Base-by-base conservation (phyloP, 805 yeast species). In the Saturnispora quitensis region DNA sequence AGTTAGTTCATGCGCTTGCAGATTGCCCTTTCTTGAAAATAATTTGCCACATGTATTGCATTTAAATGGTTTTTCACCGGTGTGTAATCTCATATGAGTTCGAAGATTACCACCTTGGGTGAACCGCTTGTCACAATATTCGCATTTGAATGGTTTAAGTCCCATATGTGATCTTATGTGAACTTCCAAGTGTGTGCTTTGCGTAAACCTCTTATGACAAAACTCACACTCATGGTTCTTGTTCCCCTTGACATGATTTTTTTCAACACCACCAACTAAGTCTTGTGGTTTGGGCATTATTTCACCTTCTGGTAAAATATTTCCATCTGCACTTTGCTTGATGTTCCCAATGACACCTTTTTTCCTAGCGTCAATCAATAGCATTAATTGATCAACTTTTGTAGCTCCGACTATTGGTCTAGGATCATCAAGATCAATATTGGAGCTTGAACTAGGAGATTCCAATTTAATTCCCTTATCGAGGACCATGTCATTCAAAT, bases 21-120 rank as follows among this genome's bases (percentile, higher is more conserved):
- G 74, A 68, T 90, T 90, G 17, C 98, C 98, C 67, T 90, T 87
- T 60, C 96, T 77, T 50, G 95, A 87, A 66, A 90, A 90, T 34
- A 80, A 73, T 54, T 88, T 78, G 22, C 79, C 78, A 67, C 98
- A 90, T 9, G 77, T 68, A 18, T 80, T 82, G 70, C 98, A 90
- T 36, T 76, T 73, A 62, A 84, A 90, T 4, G 97, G 98, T 63
- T 86, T 86, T 61, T 90, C 96, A 27, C 97, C 97, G 0, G 97
- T 89, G 61, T 89, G 97, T 34, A 89, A 72, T 56, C 96, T 72
- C 61, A 81, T 72, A 69, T 89, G 97, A 0, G 97, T 89, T 51
- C 95, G 69, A 58, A 89, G 70, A 66, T 89, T 89, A 22, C 96
- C 96, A 45, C 96, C 91, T 65, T 89, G 97, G 0, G 96, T 87